Base-by-base conservation (phyloP, 2,329 filamentous ascomycete species). In the Paecilomyces dactylethromorphus region DNA sequence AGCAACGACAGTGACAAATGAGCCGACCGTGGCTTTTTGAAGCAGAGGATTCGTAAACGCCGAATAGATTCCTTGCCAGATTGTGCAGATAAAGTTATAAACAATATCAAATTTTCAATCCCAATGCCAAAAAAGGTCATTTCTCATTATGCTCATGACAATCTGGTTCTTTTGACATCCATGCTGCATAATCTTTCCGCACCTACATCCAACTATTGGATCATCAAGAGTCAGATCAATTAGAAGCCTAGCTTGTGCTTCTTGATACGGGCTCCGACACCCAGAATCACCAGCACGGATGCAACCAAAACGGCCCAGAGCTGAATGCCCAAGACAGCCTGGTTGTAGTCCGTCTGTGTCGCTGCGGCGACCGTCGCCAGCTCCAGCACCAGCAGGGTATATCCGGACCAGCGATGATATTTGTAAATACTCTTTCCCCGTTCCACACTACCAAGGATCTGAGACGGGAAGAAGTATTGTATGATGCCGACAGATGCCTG, bases 391-490 rank as follows among this genome's bases (percentile, higher is more conserved):
- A 93, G 76, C 59, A 92, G 78, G 7, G 85, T 64, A 71, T 99
- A 97, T 1, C 93, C 94, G 22, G 81, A 82, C 57, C 83, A 76
- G 31, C 93, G 85, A 73, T 97, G 94, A 68, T 92, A 96, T 76
- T 96, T 97, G 82, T 93, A 97, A 50, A 96, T 73, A 24, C 81
- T 81, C 81, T 92, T 95, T 21, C 92, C 93, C 2, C 86, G 86
- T 26, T 90, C 87, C 62, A 88, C 86, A 58, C 90, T 86, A 4
- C 92, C 92, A 67, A 93, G 95, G 1, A 96, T 67, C 13, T 60
- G 52, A 0, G 71, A 69, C 0, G 92, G 92, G 2, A 84, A 79
- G 59, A 86, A 91, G 79, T 88, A 97, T 77, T 94, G 90, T 32
- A 90, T 89, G 62, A 95, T 84, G 15, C 94, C 93, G 31, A 96